These are phyloP conservation scores for Xanthoceras sorbifolium DNA, from an alignment of 345 rosid species.

Conservation along the genomic window DNA sequence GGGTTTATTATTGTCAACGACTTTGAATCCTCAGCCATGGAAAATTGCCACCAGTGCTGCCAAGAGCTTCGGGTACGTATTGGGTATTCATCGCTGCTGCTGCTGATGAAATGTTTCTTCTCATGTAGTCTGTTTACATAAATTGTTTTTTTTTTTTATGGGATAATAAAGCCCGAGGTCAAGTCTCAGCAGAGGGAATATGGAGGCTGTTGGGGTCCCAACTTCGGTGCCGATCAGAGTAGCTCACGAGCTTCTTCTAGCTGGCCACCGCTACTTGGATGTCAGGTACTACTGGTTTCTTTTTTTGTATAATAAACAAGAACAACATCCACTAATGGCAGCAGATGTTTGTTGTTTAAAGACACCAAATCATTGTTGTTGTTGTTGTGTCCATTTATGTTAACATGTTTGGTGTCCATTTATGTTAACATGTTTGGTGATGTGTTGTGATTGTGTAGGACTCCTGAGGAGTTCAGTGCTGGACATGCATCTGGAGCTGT, in stretches of 20 bases:
- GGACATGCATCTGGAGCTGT: conserved; percentile 80
- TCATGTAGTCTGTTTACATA: background rate
- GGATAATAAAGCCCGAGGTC: conserved; percentile 40
- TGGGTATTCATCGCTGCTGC: too few species aligned
- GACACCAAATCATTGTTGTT: too few species aligned
- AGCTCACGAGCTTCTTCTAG: conserved; percentile 82
- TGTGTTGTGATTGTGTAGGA: conserved; percentile 42
- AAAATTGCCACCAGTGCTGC: background rate
- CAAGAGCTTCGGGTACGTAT: conserved; percentile 36
- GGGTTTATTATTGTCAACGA: conserved; percentile 10
- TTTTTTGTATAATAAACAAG: too few species aligned
- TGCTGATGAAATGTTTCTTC: background rate
- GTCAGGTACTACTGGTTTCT: conserved; percentile 49
- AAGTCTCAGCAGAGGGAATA: conserved; percentile 29
- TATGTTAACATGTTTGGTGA: too few species aligned
- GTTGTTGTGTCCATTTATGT: background rate
- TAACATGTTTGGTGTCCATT: too few species aligned
- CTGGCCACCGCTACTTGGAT: conserved; percentile 78
- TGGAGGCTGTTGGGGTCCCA: conserved; percentile 55
- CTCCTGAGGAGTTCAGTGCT: conserved; percentile 78
- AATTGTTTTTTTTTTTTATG: background rate
- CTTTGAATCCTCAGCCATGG: conserved; percentile 15
- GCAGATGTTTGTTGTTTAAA: too few species aligned
- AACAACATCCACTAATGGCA: background rate
- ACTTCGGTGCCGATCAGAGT: conserved; percentile 89